A percentile compares a stretch with the other conserved stretches of the same genome.
Conservation (phyloP, 345 rosid genomes). For the Arabidopsis suecica region DNA sequence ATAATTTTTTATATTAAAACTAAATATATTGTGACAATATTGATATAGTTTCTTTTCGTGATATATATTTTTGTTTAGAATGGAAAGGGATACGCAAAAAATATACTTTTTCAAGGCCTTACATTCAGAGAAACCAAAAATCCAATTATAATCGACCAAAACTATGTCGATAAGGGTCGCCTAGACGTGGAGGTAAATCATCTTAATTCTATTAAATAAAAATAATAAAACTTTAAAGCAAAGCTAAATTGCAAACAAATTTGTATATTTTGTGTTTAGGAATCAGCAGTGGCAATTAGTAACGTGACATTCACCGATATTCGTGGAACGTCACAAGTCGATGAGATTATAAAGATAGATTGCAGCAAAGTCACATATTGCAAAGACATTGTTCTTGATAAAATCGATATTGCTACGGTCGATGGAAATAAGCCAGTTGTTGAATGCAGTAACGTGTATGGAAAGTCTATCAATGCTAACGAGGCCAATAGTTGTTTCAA, state of each 20-base stretch:
- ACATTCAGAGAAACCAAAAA: slow-evolving; percentile 23
- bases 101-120: slow-evolving; percentile 17
- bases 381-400: slow-evolving; percentile 22
- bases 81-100: slow-evolving; percentile 38
- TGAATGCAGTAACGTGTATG: slow-evolving; percentile 28
- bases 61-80: slow-evolving; percentile 14
- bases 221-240: neutral
- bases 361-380: slow-evolving; percentile 30
- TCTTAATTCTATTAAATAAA: neutral
- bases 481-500: neutral
- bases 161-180: slow-evolving; percentile 29
- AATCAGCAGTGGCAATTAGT: slow-evolving; percentile 42
- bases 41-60: neutral
- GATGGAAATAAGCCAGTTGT: slow-evolving; percentile 14
- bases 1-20: neutral
- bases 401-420: slow-evolving; percentile 23
- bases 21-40: neutral
- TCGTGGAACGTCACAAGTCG: slow-evolving; percentile 1
- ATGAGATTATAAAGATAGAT: slow-evolving; percentile 29
- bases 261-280: neutral
- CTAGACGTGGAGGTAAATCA: slow-evolving; percentile 11
- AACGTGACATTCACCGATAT: slow-evolving; percentile 31
- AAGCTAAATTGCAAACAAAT: neutral
- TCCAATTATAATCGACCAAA: slow-evolving; percentile 35
- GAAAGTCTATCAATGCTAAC: neutral